These are phyloP conservation scores for Rickenella mellea DNA, from an alignment of 768 basidiomycete species.

Conservation along the genomic window DNA sequence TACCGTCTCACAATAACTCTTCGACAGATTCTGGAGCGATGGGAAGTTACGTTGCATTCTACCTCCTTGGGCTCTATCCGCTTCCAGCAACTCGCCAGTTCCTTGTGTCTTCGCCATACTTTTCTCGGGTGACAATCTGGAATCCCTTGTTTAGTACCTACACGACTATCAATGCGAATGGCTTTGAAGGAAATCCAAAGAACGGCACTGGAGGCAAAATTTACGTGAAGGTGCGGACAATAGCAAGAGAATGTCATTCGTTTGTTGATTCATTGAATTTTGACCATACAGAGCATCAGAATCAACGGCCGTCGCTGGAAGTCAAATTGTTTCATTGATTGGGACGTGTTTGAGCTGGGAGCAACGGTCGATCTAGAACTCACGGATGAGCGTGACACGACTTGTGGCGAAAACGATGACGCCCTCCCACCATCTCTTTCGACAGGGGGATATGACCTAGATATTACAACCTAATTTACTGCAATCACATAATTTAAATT, in stretches of 20 bases:
- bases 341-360: conserved; percentile 1
- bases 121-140: neutral
- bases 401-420: neutral
- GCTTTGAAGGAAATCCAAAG: conserved; percentile 1
- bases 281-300: neutral
- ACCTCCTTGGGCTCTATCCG: conserved; percentile 3
- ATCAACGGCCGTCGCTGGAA: conserved; percentile 3
- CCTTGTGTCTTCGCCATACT: conserved; percentile 3
- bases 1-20: neutral
- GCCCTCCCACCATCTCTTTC: conserved; percentile 3
- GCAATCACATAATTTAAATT: too few species aligned
- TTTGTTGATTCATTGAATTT: neutral
- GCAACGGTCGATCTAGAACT: conserved; percentile 2
- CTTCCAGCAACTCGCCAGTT: conserved; percentile 1
- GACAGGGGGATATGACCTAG: conserved; percentile 2
- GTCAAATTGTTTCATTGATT: conserved; percentile 4
- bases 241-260: neutral
- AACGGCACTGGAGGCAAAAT: conserved; percentile 1
- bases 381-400: neutral
- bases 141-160: conserved; percentile 1
- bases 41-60: conserved; percentile 4
- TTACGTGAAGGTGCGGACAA: conserved; percentile 2
- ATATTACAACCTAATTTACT: too few species aligned
- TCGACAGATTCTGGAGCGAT: conserved; percentile 2
- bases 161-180: conserved; percentile 1